These are phyloP conservation scores for Spongispora temasekensis DNA, from an alignment of 1,284 basidiomycete species.

Conservation along the genomic window DNA sequence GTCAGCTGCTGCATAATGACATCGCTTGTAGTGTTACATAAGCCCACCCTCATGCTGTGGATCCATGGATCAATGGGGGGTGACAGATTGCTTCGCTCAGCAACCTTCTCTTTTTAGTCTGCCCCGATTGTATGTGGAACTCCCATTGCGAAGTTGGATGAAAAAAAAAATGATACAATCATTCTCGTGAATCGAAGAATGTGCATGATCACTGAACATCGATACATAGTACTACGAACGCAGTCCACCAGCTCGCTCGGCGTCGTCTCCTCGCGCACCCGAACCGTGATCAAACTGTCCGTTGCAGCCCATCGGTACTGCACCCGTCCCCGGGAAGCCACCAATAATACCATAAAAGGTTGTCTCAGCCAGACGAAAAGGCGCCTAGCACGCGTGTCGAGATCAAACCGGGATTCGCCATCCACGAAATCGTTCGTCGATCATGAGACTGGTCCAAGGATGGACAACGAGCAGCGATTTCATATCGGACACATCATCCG, in stretches of 20 bases:
- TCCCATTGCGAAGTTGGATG: too few species aligned
- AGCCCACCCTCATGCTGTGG: too few species aligned
- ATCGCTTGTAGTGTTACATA: too few species aligned
- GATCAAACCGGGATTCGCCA: background rate
- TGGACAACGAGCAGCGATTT: background rate
- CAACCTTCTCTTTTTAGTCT: too few species aligned
- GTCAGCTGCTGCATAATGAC: too few species aligned
- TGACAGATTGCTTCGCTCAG: too few species aligned
- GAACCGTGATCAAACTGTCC: background rate
- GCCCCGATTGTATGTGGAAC: too few species aligned
- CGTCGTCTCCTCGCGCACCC: background rate
- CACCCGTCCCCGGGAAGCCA: background rate
- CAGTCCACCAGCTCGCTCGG: background rate
- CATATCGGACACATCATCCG: background rate
- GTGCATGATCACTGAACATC: background rate
- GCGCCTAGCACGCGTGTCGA: background rate
- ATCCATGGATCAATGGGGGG: too few species aligned
- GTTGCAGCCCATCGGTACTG: background rate
- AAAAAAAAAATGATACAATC: too few species aligned
- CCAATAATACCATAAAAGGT: background rate
- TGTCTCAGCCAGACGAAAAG: background rate
- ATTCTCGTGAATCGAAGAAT: too few species aligned
- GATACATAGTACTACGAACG: background rate
- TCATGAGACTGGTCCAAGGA: background rate
- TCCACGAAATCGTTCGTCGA: background rate